Evolutionary conservation across 2,329 filamentous ascomycete genomes (phyloP).

Genomic region (Corinectria fuckeliana): DNA sequence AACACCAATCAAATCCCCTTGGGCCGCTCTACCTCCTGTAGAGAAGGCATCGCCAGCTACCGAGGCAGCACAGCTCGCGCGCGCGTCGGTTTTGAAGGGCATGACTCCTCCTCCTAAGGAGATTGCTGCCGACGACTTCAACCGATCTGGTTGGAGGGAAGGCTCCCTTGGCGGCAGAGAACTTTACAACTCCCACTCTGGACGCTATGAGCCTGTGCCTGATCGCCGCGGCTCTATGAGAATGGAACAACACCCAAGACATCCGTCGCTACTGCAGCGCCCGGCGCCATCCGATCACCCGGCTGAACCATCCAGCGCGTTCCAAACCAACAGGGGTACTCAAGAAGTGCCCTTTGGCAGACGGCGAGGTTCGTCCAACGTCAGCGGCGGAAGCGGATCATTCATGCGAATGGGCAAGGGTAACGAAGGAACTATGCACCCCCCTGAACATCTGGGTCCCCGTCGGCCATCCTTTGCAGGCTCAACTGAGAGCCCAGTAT

Average conservation of each 20-base stretch:
- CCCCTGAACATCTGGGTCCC: constrained; percentile 51
- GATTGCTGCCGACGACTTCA: constrained; percentile 94
- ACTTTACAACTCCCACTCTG: constrained; percentile 93
- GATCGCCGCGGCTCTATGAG: constrained; percentile 77
- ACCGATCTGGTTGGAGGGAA: constrained; percentile 81
- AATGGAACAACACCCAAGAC: constrained; percentile 70
- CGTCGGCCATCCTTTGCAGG: constrained; percentile 58
- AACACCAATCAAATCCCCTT: constrained; percentile 84
- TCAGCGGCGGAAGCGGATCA: constrained; percentile 83
- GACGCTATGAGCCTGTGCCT: constrained; percentile 86
- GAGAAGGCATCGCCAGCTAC: constrained; percentile 77
- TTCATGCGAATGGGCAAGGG: constrained; percentile 61
- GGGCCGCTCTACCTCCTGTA: constrained; percentile 85
- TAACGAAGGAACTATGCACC: constrained; percentile 49
- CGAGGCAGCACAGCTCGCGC: constrained; percentile 57
- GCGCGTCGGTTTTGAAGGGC: constrained; percentile 62
- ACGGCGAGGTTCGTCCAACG: constrained; percentile 86
- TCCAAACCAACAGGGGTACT: constrained; percentile 76
- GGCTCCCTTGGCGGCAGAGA: constrained; percentile 72
- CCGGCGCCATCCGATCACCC: constrained; percentile 69
- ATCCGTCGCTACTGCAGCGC: constrained; percentile 81
- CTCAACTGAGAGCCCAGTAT: constrained; percentile 58
- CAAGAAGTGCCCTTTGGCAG: constrained; percentile 75
- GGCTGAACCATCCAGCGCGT: constrained; percentile 84
- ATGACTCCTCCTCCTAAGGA: constrained; percentile 69